These are phyloP conservation scores for Cyclotella choctawhatcheeana DNA, from an alignment of 108 stramenopile genomes.

Conservation along the genomic window DNA sequence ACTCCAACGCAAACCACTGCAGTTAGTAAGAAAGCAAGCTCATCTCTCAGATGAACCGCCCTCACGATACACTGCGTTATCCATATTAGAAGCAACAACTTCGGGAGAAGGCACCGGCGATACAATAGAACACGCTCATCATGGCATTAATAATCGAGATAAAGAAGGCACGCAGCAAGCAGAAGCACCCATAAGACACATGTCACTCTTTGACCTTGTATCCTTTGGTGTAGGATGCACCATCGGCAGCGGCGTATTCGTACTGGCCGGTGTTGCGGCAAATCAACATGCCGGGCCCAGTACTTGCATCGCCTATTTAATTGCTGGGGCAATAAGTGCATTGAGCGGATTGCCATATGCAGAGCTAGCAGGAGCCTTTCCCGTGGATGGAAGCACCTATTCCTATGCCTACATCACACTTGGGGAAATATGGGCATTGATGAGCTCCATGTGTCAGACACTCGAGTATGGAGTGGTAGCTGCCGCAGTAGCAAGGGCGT, in stretches of 20 bases:
- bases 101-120: background rate
- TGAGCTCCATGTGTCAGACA: slow-evolving; percentile 82
- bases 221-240: slow-evolving; percentile 88
- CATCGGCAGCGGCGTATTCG: slow-evolving; percentile 91
- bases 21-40: slow-evolving; percentile 18
- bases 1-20: slow-evolving; percentile 23
- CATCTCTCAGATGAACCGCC: slow-evolving; percentile 22
- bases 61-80: slow-evolving; percentile 1
- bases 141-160: no score
- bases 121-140: no score
- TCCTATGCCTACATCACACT: slow-evolving; percentile 83
- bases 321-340: slow-evolving; percentile 76
- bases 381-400: slow-evolving; percentile 83
- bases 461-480: slow-evolving; percentile 85
- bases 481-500: slow-evolving; percentile 82
- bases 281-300: slow-evolving; percentile 88
- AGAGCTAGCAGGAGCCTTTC: slow-evolving; percentile 81
- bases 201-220: slow-evolving; percentile 83
- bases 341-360: slow-evolving; percentile 85
- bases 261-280: slow-evolving; percentile 87
- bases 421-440: slow-evolving; percentile 86
- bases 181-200: no score
- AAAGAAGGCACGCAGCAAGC: no score
- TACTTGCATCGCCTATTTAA: slow-evolving; percentile 68
- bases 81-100: background rate